These are phyloP conservation scores for Aspergillus ellipticus DNA, from an alignment of 495 filamentous ascomycete species.

Conservation along the genomic window DNA sequence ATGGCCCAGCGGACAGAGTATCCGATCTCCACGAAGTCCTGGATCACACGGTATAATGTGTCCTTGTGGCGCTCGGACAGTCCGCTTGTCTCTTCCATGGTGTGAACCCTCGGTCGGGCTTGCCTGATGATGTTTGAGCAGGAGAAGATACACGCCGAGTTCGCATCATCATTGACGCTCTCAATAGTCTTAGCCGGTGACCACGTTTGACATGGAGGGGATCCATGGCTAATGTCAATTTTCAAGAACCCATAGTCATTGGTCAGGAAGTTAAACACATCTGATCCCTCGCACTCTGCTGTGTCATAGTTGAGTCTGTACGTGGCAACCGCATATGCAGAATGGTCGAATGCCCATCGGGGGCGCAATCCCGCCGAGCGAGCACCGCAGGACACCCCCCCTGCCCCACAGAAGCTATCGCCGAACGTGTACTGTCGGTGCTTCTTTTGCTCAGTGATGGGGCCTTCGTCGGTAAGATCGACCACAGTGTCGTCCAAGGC, in stretches of 20 bases:
- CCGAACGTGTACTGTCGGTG: conserved; percentile 55
- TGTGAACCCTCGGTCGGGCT: conserved; percentile 66
- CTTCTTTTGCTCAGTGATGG: neutral
- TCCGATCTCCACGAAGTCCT: conserved; percentile 58
- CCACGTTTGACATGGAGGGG: conserved; percentile 81
- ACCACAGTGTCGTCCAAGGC: conserved; percentile 17
- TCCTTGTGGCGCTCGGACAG: conserved; percentile 45
- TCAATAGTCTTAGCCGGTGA: conserved; percentile 69
- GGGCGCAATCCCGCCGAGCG: conserved; percentile 55
- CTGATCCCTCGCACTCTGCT: conserved; percentile 36
- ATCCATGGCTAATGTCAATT: conserved; percentile 75
- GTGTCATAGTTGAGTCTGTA: conserved; percentile 59
- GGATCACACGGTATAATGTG: conserved; percentile 57
- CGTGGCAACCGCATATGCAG: conserved; percentile 49
- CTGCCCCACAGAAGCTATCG: conserved; percentile 74
- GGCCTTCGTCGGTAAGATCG: conserved; percentile 15
- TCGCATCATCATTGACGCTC: conserved; percentile 66
- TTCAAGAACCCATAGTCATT: conserved; percentile 24
- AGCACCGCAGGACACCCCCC: conserved; percentile 71
- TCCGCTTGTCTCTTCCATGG: conserved; percentile 81
- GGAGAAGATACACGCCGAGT: conserved; percentile 67
- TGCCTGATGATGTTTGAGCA: conserved; percentile 56
- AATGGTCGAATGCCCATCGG: conserved; percentile 61
- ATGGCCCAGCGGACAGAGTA: conserved; percentile 66
- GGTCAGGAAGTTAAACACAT: conserved; percentile 28